Evolutionary conservation across 1,139 yeast genomes (phyloP).

Genomic region (Hansenula lynferdii): DNA sequence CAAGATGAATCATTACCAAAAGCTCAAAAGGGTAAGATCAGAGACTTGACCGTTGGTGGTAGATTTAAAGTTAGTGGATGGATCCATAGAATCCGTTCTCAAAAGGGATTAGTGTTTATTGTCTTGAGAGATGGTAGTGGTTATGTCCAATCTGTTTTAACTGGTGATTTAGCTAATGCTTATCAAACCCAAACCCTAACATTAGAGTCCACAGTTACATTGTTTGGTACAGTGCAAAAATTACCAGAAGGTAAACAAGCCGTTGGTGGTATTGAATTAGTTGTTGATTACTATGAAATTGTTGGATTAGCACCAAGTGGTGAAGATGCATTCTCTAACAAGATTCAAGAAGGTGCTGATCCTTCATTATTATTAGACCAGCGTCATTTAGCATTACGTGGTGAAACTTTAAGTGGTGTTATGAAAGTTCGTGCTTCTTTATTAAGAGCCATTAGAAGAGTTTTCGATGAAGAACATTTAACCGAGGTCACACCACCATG

Average conservation of each 20-base stretch:
- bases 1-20: conserved; percentile 71
- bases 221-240: conserved; percentile 76
- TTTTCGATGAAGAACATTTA: conserved; percentile 68
- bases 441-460: conserved; percentile 68
- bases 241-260: conserved; percentile 97
- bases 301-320: conserved; percentile 96
- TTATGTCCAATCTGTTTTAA: conserved; percentile 76
- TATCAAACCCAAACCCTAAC: conserved; percentile 81
- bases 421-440: conserved; percentile 92
- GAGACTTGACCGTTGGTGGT: conserved; percentile 38
- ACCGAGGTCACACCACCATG: conserved; percentile 98
- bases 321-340: conserved; percentile 91
- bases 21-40: conserved; percentile 66
- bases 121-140: conserved; percentile 97
- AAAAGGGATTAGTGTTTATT: conserved; percentile 87
- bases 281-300: conserved; percentile 83
- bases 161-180: conserved; percentile 91
- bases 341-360: conserved; percentile 89
- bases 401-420: conserved; percentile 90
- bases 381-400: conserved; percentile 93
- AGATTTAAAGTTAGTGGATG: conserved; percentile 87
- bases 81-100: conserved; percentile 92
- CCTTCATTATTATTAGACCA: conserved; percentile 89
- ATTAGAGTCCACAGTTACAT: conserved; percentile 74
- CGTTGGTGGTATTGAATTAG: conserved; percentile 95